Evolutionary conservation across 2,329 filamentous ascomycete genomes (phyloP), one percentile per base, ranked within the genome.

Genomic region (Hirsutella minnesotensis): DNA sequence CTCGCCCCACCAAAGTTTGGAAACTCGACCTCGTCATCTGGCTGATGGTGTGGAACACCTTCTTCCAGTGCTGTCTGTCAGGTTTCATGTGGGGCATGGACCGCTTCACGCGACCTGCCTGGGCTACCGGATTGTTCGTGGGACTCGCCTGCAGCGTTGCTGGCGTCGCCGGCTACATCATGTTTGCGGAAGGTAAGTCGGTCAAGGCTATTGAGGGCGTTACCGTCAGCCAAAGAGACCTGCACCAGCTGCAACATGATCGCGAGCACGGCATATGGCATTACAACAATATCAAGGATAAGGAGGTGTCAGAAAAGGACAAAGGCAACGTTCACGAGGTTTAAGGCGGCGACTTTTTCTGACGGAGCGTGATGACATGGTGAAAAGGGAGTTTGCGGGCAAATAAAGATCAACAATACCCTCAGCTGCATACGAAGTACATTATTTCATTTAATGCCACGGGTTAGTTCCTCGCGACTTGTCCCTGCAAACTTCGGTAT

Each of bases 11-110:
- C 0, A 62, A 63, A 19, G 50, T 74, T 10, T 90, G 85, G 84
- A 89, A 85, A 60, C 66, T 94, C 55, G 85, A 92, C 50, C 77
- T 83, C 44, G 77, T 90, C 29, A 70, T 94, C 30, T 89, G 82
- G 81, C 72, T 81, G 51, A 88, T 87, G 63, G 72, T 87, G 3
- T 71, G 69, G 65, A 94, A 94, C 55, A 92, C 86, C 0, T 72
- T 89, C 43, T 71, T 92, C 37, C 88, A 94, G 59, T 72, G 72
- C 33, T 71, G 77, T 16, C 70, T 94, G 2, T 83, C 79, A 9
- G 81, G 75, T 3, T 83, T 87, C 63, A 94, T 94, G 87, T 94
- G 85, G 84, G 79, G 76, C 2, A 68, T 84, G 61, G 83, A 86
- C 55, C 69, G 84, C 19, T 81, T 79, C 53, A 64, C 82, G 19